Evolutionary conservation across 345 rosid species (phyloP), one percentile per base, ranked within the genome.

Genomic region (Citrus maxima): DNA sequence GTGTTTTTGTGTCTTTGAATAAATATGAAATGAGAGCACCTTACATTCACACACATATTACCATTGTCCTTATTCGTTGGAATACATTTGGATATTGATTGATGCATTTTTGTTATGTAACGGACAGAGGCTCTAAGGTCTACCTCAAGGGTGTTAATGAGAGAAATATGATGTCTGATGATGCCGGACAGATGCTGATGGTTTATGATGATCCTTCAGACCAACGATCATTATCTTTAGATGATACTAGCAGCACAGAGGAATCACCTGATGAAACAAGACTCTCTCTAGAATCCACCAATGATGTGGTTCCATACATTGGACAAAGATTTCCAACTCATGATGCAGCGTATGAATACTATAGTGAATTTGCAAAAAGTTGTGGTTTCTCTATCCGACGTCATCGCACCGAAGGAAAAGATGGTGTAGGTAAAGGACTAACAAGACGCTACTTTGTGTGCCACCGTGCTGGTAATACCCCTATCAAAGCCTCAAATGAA

Each of bases 391-490:
- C 99, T 4, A 95, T 93, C 54, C 94, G 99, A 28, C 93, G 95
- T 69, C 98, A 95, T 68, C 93, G 99, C 34, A 93, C 99, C 7
- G 99, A 95, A 86, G 99, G 99, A 24, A 95, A 95, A 85, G 98
- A 95, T 24, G 99, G 98, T 72, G 90, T 95, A 62, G 99, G 99
- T 37, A 93, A 92, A 79, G 99, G 99, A 74, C 97, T 95, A 25
- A 93, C 97, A 0, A 91, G 99, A 81, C 97, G 99, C 30, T 95
- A 95, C 77, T 92, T 95, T 84, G 99, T 93, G 75, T 95, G 99
- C 84, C 99, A 93, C 34, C 93, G 98, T 25, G 99, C 99, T 76
- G 99, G 99, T 16, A 95, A 93, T 81, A 95, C 99, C n/a, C 99
- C 99, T 7, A 79, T 84, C 35, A 95, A 95, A 81, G 75, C 93